Evolutionary conservation across 306 rosid species (phyloP).

Genomic region (Prunus padus): DNA sequence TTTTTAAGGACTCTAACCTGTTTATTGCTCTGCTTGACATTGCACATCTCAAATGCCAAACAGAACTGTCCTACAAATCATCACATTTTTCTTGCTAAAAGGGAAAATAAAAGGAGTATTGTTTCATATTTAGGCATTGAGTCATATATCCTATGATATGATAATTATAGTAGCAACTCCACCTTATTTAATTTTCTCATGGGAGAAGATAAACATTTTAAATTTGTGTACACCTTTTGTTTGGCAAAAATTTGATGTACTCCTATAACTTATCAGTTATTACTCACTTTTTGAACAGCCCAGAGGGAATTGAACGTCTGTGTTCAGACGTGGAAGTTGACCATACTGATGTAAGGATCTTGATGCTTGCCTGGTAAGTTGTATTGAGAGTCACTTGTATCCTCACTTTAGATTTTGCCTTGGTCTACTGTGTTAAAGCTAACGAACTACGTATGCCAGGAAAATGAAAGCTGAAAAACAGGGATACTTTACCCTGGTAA

Average conservation of each 20-base stretch:
- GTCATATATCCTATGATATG: background rate
- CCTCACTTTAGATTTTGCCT: constrained; percentile 22
- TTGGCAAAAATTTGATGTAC: background rate
- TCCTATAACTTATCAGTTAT: background rate
- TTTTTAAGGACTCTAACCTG: background rate
- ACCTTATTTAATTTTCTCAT: background rate
- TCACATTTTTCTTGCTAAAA: background rate
- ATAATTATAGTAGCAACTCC: background rate
- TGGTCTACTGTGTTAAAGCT: constrained; percentile 33
- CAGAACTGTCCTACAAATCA: background rate
- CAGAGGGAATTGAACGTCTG: constrained; percentile 93
- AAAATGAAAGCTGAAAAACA: constrained; percentile 95
- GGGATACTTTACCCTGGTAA: constrained; percentile 92
- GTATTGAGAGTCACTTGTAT: constrained; percentile 12
- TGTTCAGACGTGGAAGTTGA: constrained; percentile 90
- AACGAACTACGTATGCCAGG: constrained; percentile 60
- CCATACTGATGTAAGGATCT: constrained; percentile 89
- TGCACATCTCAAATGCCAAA: background rate
- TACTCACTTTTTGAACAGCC: constrained; percentile 54
- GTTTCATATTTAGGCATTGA: background rate
- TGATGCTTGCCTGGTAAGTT: constrained; percentile 98
- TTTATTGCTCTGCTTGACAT: background rate
- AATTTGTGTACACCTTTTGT: background rate
- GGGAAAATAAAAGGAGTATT: background rate
- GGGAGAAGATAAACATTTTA: background rate